Conservation (phyloP, 169 alveolate species). For the Amoebophrya sp. region DNA sequence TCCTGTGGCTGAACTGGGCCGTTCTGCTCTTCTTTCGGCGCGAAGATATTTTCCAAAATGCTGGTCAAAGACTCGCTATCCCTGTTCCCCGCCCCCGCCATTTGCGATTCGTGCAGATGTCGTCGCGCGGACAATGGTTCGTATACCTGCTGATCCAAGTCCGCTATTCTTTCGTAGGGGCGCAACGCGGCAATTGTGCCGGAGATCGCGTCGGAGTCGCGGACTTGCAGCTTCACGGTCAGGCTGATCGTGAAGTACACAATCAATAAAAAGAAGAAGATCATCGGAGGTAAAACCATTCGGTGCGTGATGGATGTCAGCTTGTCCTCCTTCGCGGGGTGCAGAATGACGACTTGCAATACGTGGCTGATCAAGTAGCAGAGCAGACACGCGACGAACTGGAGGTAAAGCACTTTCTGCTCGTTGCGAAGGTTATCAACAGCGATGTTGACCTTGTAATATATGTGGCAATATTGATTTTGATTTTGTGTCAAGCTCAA, state of each 20-base stretch:
- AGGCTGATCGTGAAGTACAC: conserved; percentile 36
- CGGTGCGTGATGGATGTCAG: background rate
- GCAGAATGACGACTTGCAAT: conserved; percentile 18
- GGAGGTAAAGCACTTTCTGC: conserved; percentile 35
- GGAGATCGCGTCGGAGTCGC: conserved; percentile 37
- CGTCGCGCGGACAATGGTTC: no score
- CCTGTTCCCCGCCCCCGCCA: no score
- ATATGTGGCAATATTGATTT: no score
- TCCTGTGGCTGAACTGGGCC: no score
- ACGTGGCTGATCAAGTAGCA: conserved; percentile 35
- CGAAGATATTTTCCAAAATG: no score
- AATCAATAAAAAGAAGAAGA: conserved; percentile 33
- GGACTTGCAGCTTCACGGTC: conserved; percentile 36
- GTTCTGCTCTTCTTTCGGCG: no score
- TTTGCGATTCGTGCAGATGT: no score
- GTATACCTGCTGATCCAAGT: conserved; percentile 32
- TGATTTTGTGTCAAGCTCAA: no score
- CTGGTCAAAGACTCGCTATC: no score
- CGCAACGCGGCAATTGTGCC: conserved; percentile 42
- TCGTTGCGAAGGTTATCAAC: conserved; percentile 43
- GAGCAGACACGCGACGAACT: conserved; percentile 34
- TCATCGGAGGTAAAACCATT: background rate
- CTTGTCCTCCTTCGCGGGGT: background rate
- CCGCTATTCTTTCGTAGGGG: conserved; percentile 38
- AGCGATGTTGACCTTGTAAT: conserved; percentile 34